Conservation (phyloP, 305 asterid genomes). For the Fraxinus nigra region DNA sequence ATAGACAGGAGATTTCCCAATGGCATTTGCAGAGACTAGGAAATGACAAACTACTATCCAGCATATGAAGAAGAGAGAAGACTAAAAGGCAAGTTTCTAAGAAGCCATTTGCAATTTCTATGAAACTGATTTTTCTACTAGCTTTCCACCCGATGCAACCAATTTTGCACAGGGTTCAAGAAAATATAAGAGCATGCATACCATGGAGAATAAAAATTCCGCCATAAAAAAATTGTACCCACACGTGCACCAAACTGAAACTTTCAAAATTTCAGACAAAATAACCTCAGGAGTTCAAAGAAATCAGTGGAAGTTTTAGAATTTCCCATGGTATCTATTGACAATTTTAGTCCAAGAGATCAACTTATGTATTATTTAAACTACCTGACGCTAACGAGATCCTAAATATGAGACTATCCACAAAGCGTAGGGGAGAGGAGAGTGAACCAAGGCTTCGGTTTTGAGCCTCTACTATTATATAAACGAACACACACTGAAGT, state of each 20-base stretch:
- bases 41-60: background rate
- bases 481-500: background rate
- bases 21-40: background rate
- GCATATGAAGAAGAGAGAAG: background rate
- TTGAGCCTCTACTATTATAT: background rate
- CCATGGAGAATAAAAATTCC: background rate
- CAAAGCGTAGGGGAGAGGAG: background rate
- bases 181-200: background rate
- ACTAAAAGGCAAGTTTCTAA: background rate
- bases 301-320: background rate
- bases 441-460: background rate
- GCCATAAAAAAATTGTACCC: background rate
- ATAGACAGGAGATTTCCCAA: background rate
- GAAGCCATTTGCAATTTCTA: background rate
- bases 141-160: conserved; percentile 7
- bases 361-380: background rate
- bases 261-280: background rate
- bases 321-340: background rate
- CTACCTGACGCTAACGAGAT: background rate
- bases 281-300: background rate
- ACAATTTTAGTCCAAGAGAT: background rate
- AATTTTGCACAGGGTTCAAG: background rate
- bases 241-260: background rate
- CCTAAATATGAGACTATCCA: background rate
- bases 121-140: background rate